Evolutionary conservation across 208 protist species (phyloP).

Genomic region (Tritrichomonas musculus): DNA sequence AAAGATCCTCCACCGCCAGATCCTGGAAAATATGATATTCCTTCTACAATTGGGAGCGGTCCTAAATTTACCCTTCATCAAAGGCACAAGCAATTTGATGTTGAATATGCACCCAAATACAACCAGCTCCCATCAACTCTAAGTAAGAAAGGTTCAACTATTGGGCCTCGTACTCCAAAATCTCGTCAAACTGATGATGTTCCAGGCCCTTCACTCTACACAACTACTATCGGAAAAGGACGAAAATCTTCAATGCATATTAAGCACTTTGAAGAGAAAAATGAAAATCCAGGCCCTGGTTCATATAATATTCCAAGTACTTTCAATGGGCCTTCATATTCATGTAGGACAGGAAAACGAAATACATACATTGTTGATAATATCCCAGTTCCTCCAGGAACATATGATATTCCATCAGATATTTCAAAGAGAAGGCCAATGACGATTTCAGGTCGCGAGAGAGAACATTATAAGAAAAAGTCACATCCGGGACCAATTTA

Average conservation of each 20-base stretch:
- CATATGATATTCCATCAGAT: background rate
- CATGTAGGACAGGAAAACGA: background rate
- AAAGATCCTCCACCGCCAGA: background rate
- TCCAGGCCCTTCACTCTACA: background rate
- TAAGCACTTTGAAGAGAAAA: background rate
- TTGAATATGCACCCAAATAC: background rate
- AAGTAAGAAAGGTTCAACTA: background rate
- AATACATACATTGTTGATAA: background rate
- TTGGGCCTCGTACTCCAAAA: background rate
- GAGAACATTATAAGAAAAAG: background rate
- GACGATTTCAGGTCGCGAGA: background rate
- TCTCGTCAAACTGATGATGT: background rate
- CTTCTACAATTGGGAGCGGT: background rate
- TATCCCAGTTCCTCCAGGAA: background rate
- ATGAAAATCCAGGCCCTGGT: background rate
- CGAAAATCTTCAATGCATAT: background rate
- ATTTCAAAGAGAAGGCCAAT: background rate
- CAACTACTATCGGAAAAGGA: background rate
- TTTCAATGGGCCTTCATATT: background rate
- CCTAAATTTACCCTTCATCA: background rate
- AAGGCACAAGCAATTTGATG: background rate
- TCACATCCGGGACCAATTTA: background rate
- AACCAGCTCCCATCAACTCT: constrained; percentile 2
- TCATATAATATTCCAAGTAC: background rate
- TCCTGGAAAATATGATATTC: background rate